Conservation (phyloP, 2,329 filamentous ascomycete genomes). For the Neonectria faginata region DNA sequence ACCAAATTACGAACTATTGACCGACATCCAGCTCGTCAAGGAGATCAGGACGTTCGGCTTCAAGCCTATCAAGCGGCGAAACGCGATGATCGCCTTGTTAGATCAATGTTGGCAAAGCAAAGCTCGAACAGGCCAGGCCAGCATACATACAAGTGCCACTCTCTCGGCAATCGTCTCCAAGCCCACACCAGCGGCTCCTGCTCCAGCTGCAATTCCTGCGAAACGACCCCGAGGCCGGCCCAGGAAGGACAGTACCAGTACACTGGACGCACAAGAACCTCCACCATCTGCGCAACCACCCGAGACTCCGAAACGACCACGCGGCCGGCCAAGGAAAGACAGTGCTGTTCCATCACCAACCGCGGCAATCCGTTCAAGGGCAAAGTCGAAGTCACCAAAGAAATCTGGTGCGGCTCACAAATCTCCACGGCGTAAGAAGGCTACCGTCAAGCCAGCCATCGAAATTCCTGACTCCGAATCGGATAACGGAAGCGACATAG, state of each 20-base stretch:
- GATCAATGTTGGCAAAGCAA: slow-evolving; percentile 78
- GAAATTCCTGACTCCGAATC: slow-evolving; percentile 67
- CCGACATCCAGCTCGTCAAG: slow-evolving; percentile 71
- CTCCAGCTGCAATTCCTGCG: slow-evolving; percentile 17
- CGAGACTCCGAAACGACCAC: slow-evolving; percentile 51
- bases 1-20: slow-evolving; percentile 71
- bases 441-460: slow-evolving; percentile 39
- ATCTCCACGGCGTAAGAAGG: slow-evolving; percentile 34
- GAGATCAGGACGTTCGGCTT: slow-evolving; percentile 76
- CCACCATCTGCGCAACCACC: slow-evolving; percentile 51
- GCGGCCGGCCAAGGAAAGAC: slow-evolving; percentile 58
- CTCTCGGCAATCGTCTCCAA: slow-evolving; percentile 30
- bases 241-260: slow-evolving; percentile 46
- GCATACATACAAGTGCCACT: slow-evolving; percentile 36
- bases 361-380: slow-evolving; percentile 21
- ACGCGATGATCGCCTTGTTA: slow-evolving; percentile 76
- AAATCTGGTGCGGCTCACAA: slow-evolving; percentile 20
- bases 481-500: slow-evolving; percentile 48
- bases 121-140: slow-evolving; percentile 45
- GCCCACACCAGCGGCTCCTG: slow-evolving; percentile 26
- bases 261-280: slow-evolving; percentile 48
- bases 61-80: slow-evolving; percentile 75
- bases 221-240: slow-evolving; percentile 51
- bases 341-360: slow-evolving; percentile 21
- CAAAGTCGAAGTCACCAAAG: slow-evolving; percentile 26